Conservation (phyloP, 106 monocot species). For the Xerophyta viscosa region DNA sequence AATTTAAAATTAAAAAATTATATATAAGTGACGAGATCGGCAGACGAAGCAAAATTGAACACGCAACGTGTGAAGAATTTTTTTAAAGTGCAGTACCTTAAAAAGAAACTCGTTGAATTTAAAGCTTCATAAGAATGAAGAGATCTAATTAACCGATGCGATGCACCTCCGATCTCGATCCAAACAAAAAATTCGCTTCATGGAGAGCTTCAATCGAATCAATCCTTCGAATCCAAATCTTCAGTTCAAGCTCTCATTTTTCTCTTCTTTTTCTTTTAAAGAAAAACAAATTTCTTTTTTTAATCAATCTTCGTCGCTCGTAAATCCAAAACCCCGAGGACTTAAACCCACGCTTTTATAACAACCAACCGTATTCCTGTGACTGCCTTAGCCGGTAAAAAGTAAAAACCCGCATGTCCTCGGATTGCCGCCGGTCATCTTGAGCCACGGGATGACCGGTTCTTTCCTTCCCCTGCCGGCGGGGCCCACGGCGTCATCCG, state of each 20-base stretch:
- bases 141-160: neutral
- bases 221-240: neutral
- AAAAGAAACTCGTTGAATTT: too few species aligned
- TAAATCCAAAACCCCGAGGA: slow-evolving; percentile 28
- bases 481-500: too few species aligned
- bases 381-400: slow-evolving; percentile 21
- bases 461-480: neutral
- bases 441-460: slow-evolving; percentile 3
- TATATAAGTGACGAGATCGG: too few species aligned
- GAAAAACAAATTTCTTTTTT: too few species aligned
- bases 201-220: neutral
- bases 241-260: neutral
- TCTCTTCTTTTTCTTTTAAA: too few species aligned
- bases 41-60: too few species aligned
- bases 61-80: too few species aligned
- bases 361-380: too few species aligned
- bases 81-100: too few species aligned
- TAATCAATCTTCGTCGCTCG: too few species aligned
- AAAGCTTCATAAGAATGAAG: neutral
- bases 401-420: neutral
- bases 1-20: too few species aligned
- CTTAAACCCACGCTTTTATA: slow-evolving; percentile 24
- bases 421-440: slow-evolving; percentile 15
- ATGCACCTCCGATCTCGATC: neutral
- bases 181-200: neutral